These are phyloP conservation scores for Blastosporella zonata DNA, from an alignment of 1,284 basidiomycete species.

Conservation along the genomic window DNA sequence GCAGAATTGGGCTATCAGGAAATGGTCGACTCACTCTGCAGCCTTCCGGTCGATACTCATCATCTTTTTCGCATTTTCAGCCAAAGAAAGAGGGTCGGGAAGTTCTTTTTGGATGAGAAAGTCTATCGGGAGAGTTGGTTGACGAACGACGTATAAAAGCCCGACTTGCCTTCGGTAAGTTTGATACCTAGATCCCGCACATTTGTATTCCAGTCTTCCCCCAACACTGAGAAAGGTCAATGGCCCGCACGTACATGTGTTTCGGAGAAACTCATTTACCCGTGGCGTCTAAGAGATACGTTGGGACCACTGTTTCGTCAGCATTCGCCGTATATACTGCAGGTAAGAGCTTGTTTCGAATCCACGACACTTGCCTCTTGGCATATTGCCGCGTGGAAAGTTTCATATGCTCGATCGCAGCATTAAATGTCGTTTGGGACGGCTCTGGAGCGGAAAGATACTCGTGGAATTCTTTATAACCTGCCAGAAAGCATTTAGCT, in stretches of 20 bases:
- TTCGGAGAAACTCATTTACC: slow-evolving; percentile 39
- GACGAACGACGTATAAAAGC: not conserved
- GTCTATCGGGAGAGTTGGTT: slow-evolving; percentile 34
- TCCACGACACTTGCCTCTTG: slow-evolving; percentile 90
- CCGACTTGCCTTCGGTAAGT: slow-evolving; percentile 47
- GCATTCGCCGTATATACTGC: slow-evolving; percentile 55
- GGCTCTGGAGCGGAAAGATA: slow-evolving; percentile 49
- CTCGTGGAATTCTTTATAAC: slow-evolving; percentile 85
- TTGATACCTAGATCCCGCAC: slow-evolving; percentile 50
- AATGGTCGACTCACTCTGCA: slow-evolving; percentile 40
- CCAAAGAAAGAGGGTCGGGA: slow-evolving; percentile 60
- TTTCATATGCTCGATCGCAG: slow-evolving; percentile 81
- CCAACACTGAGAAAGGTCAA: slow-evolving; percentile 40
- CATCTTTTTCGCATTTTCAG: slow-evolving; percentile 51
- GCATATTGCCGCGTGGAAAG: slow-evolving; percentile 89
- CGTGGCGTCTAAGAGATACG: slow-evolving; percentile 77
- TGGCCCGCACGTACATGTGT: no score
- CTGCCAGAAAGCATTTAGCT: slow-evolving; percentile 37
- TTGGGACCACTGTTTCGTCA: slow-evolving; percentile 35
- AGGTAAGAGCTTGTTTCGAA: slow-evolving; percentile 87
- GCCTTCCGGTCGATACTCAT: slow-evolving; percentile 44
- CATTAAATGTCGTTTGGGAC: slow-evolving; percentile 46
- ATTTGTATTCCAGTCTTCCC: slow-evolving; percentile 54
- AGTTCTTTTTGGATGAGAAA: slow-evolving; percentile 56
- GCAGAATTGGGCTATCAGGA: not conserved